Percentiles rank a stretch among this genome's conserved stretches.
These are phyloP conservation scores for Pleurostoma richardsiae DNA, from an alignment of 2,329 filamentous ascomycete species.

Conservation along the genomic window DNA sequence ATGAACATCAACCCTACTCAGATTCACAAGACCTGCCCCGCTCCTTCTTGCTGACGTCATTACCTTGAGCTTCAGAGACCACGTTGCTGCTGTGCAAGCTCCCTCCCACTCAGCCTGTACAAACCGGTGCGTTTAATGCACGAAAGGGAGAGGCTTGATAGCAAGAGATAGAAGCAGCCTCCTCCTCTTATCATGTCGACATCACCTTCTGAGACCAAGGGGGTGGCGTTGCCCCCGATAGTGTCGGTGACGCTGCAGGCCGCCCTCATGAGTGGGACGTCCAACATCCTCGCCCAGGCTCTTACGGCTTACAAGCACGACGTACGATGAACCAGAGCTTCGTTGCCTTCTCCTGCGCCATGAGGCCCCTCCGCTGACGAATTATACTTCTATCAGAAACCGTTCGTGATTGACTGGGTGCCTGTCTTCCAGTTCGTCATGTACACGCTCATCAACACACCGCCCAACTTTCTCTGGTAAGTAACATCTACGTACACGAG, in stretches of 20 bases:
- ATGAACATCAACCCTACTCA: no score
- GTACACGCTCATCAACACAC: constrained; percentile 68
- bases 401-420: constrained; percentile 58
- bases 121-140: no score
- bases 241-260: constrained; percentile 60
- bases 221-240: constrained; percentile 43
- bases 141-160: no score
- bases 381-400: constrained; percentile 33
- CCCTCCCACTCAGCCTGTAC: no score
- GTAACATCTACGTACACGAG: constrained; percentile 9
- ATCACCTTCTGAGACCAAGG: background rate
- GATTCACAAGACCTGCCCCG: no score
- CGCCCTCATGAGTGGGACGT: constrained; percentile 58
- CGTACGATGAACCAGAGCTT: constrained; percentile 33
- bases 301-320: constrained; percentile 57
- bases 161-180: no score
- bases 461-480: constrained; percentile 80
- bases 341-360: no score
- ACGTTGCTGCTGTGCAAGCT: no score
- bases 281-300: constrained; percentile 69
- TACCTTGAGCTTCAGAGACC: no score
- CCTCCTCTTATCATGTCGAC: no score
- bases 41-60: no score
- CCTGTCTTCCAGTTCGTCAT: constrained; percentile 73
- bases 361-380: background rate